Conservation (phyloP, 768 basidiomycete genomes). For the Hemileccinum rubropunctum region DNA sequence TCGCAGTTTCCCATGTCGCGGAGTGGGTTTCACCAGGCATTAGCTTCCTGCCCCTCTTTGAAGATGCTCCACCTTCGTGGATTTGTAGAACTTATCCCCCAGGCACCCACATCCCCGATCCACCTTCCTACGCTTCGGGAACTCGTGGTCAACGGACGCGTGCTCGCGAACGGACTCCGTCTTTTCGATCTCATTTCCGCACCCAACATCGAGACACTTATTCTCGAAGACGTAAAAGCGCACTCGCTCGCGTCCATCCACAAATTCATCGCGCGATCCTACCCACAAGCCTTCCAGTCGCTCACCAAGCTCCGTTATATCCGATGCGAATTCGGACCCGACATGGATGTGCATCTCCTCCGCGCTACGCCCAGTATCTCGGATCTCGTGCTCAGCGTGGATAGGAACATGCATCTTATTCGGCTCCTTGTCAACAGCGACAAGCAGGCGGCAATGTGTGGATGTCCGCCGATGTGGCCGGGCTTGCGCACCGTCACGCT, state of each 20-base stretch:
- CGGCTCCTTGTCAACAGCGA: constrained; percentile 34
- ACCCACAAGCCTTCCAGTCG: constrained; percentile 29
- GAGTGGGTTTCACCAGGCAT: constrained; percentile 19
- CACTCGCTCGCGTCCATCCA: constrained; percentile 28
- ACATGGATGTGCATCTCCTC: constrained; percentile 32
- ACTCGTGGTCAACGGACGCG: constrained; percentile 30
- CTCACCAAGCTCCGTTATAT: constrained; percentile 28
- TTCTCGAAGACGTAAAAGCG: constrained; percentile 31
- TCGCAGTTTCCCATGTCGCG: constrained; percentile 30
- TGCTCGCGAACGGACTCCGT: constrained; percentile 28
- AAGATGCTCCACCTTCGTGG: constrained; percentile 29
- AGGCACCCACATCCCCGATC: constrained; percentile 20
- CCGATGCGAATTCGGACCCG: constrained; percentile 30
- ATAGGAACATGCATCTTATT: constrained; percentile 28
- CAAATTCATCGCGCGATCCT: constrained; percentile 24
- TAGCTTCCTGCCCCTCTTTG: constrained; percentile 20
- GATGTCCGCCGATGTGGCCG: constrained; percentile 30
- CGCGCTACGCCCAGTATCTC: constrained; percentile 31
- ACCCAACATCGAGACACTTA: constrained; percentile 30
- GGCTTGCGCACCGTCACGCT: constrained; percentile 24
- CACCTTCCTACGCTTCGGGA: constrained; percentile 26
- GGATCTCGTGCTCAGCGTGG: constrained; percentile 31
- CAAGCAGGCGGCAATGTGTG: constrained; percentile 30
- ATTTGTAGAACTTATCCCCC: constrained; percentile 26
- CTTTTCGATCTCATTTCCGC: constrained; percentile 32